Percentiles rank a stretch among this genome's conserved stretches.
These are phyloP conservation scores for Hirsutella rhossiliensis DNA, from an alignment of 2,329 filamentous ascomycete species.

Conservation along the genomic window DNA sequence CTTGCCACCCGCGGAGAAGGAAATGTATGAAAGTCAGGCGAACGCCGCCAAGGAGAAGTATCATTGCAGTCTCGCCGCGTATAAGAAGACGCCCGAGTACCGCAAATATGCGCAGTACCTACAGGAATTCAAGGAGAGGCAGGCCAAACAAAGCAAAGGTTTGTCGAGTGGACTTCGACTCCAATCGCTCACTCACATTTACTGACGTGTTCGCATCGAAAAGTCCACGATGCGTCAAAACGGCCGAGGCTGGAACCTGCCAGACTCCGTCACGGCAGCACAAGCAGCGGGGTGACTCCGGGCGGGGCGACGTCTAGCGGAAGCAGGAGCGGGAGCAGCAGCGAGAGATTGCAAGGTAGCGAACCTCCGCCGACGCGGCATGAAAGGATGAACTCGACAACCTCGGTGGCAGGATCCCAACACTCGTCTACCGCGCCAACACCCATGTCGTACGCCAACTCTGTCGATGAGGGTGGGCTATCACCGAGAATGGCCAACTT, in stretches of 20 bases:
- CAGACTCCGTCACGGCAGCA: conserved; percentile 24
- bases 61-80: conserved; percentile 57
- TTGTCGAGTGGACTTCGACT: conserved; percentile 6
- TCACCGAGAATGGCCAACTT: conserved; percentile 29
- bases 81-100: conserved; percentile 65
- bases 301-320: conserved; percentile 20
- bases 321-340: conserved; percentile 35
- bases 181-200: not conserved
- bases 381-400: conserved; percentile 34
- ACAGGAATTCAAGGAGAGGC: conserved; percentile 65
- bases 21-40: conserved; percentile 60
- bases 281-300: conserved; percentile 27
- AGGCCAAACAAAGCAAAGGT: conserved; percentile 47
- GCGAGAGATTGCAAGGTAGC: conserved; percentile 33
- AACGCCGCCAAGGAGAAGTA: conserved; percentile 66
- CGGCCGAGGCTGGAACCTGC: conserved; percentile 31
- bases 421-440: conserved; percentile 26
- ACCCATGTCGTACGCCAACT: conserved; percentile 20
- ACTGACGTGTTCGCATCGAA: not conserved
- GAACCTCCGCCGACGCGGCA: conserved; percentile 34
- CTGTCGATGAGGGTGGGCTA: conserved; percentile 28
- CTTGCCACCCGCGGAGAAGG: conserved; percentile 52
- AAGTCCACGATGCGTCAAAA: conserved; percentile 31
- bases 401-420: conserved; percentile 33
- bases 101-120: conserved; percentile 60